Conservation (phyloP, 31 red algal species). For the Bonnemaisonia californica region DNA sequence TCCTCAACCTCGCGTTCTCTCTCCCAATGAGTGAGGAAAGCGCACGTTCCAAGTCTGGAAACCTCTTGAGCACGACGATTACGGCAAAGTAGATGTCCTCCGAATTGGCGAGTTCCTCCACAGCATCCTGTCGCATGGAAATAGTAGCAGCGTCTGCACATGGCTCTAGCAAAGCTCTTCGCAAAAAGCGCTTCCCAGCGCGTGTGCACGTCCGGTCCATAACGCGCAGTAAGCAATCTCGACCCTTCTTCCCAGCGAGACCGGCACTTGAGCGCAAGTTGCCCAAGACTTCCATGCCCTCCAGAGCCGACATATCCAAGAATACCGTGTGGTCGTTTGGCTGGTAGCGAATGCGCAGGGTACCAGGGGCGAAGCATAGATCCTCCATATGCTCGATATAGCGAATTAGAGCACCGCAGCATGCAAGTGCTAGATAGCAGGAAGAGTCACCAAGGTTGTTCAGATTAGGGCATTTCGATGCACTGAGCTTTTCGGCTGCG, state of each 20-base stretch:
- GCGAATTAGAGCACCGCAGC: conserved; percentile 77
- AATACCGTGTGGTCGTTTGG: conserved; percentile 81
- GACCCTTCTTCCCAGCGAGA: neutral
- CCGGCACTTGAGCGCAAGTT: conserved; percentile 19
- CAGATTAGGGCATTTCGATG: conserved; percentile 44
- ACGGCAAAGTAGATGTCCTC: conserved; percentile 67
- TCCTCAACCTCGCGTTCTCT: conserved; percentile 45
- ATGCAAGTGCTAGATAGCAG: conserved; percentile 84
- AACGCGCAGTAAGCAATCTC: conserved; percentile 49
- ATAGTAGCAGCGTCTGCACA: conserved; percentile 70
- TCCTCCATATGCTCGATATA: conserved; percentile 81
- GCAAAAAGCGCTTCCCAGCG: conserved; percentile 68
- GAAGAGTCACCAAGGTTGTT: conserved; percentile 42
- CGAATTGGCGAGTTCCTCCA: conserved; percentile 63
- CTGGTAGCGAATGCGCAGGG: conserved; percentile 58
- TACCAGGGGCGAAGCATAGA: conserved; percentile 50
- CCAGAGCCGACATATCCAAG: conserved; percentile 68
- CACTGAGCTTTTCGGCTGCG: conserved; percentile 60
- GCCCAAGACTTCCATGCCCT: conserved; percentile 74
- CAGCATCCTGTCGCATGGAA: conserved; percentile 69
- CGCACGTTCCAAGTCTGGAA: conserved; percentile 84
- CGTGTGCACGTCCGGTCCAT: conserved; percentile 74
- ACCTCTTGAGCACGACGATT: conserved; percentile 39
- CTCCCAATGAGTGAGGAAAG: conserved; percentile 60
- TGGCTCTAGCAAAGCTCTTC: conserved; percentile 84